Evolutionary conservation across 768 basidiomycete genomes (phyloP), one percentile per base, ranked within the genome.

Genomic region (Tephrocybe rancida): DNA sequence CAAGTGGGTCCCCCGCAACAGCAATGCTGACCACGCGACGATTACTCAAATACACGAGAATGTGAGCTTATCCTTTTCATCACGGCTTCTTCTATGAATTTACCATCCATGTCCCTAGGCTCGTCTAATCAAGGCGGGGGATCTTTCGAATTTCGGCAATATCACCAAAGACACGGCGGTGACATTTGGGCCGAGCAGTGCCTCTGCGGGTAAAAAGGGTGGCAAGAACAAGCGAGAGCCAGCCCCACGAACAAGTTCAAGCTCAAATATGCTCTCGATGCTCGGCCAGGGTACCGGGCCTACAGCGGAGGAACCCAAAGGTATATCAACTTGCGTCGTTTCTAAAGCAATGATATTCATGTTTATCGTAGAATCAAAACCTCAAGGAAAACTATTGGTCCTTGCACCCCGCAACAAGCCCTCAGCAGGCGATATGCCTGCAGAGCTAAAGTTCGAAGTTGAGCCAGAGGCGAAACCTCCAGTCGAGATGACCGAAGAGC

Each of bases 61-160:
- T 48, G 94, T 94, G 72, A 59, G 89, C 80, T 43, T 32, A 50
- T 18, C 21, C 54, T 44, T 55, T 34, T 48, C 16, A 46, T 41
- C 46, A 13, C 2, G 5, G 2, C 13, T 25, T 43, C 37, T 47
- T 58, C 6, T 48, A 26, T 41, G 39, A n/a, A n/a, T n/a, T n/a
- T n/a, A n/a, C n/a, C n/a, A 7, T 41, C 5, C 4, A 48, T 52
- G 34, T 42, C 30, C 42, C 30, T 34, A 94, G 86, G 90, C 85
- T 21, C 81, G 84, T 25, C 83, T 83, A 35, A 71, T 88, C 52
- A 89, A 93, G 73, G 92, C 86, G 44, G 92, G 92, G 18, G 92
- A 95, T 69, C 76, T 95, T 48, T 87, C 89, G 37, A 81, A 88
- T 55, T 95, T 96, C 59, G 92, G 94, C 60, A 92, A 95, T 76